Percentiles rank a stretch among this genome's conserved stretches.
Evolutionary conservation across 2,329 filamentous ascomycete genomes (phyloP).

Genomic region (Cercospora zeina): DNA sequence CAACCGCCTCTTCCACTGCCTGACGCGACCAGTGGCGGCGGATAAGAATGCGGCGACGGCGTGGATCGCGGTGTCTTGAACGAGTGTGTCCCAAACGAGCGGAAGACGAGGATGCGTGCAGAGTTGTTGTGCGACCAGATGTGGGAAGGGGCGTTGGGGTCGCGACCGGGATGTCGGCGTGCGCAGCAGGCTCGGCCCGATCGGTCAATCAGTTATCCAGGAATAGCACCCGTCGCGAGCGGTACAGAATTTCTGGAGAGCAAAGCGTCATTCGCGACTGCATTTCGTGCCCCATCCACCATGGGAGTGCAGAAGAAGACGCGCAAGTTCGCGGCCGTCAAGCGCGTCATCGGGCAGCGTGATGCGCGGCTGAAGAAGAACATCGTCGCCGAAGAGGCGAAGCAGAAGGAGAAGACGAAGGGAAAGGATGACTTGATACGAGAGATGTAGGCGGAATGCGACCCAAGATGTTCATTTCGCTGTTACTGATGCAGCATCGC

Average conservation of each 20-base stretch:
- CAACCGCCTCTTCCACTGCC: neutral
- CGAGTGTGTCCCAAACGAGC: conserved; percentile 8
- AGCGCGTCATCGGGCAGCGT: conserved; percentile 77
- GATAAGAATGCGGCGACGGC: neutral
- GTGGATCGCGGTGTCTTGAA: neutral
- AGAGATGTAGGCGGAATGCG: conserved; percentile 58
- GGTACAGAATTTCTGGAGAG: conserved; percentile 5
- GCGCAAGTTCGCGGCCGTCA: conserved; percentile 84
- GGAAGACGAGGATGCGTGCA: conserved; percentile 3
- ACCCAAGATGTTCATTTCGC: neutral
- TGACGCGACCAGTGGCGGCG: neutral
- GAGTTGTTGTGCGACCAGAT: neutral
- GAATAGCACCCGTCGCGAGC: conserved; percentile 4
- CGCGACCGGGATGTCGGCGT: neutral
- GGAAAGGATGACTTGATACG: conserved; percentile 64
- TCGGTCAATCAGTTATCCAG: neutral
- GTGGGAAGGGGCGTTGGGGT: conserved; percentile 7
- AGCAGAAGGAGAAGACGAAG: conserved; percentile 58
- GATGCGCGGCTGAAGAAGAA: conserved; percentile 84
- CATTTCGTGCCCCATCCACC: conserved; percentile 9
- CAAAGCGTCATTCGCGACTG: conserved; percentile 2
- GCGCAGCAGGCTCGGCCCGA: neutral
- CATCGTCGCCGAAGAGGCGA: conserved; percentile 63
- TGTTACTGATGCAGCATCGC: conserved; percentile 18
- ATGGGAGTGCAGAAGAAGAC: conserved; percentile 92